Conservation (phyloP, 2,329 filamentous ascomycete species). For the Cladosporium oxysporum region DNA sequence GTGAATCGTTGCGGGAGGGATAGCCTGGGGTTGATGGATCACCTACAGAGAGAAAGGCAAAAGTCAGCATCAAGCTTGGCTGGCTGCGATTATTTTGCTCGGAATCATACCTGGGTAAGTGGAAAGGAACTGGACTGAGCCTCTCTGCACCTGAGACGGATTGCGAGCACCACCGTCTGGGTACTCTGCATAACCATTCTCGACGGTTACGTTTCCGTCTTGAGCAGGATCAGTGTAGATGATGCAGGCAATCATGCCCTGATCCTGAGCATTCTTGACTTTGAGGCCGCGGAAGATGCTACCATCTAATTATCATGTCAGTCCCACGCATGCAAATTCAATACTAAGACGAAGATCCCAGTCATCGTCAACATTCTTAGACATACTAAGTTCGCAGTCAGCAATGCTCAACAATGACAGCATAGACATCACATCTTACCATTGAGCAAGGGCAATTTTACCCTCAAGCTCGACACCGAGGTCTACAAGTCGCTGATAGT, state of each 20-base stretch:
- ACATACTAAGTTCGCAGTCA: not conserved
- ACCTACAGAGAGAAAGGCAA: constrained; percentile 62
- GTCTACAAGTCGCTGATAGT: constrained; percentile 32
- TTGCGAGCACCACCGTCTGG: constrained; percentile 47
- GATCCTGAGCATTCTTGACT: constrained; percentile 46
- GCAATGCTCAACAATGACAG: not conserved
- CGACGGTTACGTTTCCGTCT: constrained; percentile 50
- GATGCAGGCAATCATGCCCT: constrained; percentile 48
- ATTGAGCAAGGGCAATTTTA: constrained; percentile 51
- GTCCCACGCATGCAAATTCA: not conserved
- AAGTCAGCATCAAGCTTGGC: not conserved
- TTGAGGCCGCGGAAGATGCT: constrained; percentile 44
- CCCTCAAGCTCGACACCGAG: constrained; percentile 48
- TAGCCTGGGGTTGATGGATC: constrained; percentile 84
- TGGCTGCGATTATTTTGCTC: not conserved
- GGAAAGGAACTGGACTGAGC: constrained; percentile 61
- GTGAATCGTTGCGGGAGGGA: constrained; percentile 77
- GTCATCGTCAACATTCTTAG: not conserved
- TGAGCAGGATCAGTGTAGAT: constrained; percentile 50
- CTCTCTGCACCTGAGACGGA: constrained; percentile 49
- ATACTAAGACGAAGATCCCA: not conserved
- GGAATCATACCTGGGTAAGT: constrained; percentile 38
- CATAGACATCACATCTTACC: constrained; percentile 24
- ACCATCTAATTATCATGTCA: constrained; percentile 17
- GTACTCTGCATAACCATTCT: constrained; percentile 49